Base-by-base conservation (phyloP, 495 filamentous ascomycete species). In the Diplogelasinospora grovesii region DNA sequence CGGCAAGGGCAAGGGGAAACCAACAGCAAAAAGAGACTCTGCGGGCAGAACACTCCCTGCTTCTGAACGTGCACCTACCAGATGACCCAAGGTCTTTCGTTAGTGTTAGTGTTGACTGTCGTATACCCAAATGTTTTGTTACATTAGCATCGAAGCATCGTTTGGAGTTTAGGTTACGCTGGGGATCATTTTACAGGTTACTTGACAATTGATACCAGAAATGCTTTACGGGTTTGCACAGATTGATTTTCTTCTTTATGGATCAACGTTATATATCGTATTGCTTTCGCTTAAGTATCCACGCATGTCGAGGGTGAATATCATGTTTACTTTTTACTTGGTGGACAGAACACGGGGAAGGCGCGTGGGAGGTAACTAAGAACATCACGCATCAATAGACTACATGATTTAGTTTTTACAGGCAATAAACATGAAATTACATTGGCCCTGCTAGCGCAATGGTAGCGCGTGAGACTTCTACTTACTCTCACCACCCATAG, bases 1-100 rank as follows among this genome's bases (percentile, higher is more conserved):
- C 21, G 61, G 64, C 9, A 63, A 64, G 33, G 63, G 66, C 7
- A 67, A 70, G 41, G 65, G 63, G 0, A 61, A 61, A 42, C 57
- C 54, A 2, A 53, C 58, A 8, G 52, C 56, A 2, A n/a, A n/a
- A n/a, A 53, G 60, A 38, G 66, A 68, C 37, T 43, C 60, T 5
- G 60, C 55, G 10, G 64, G 66, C 39, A 50, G 66, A 32, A 43
- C 47, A 22, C 56, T 70, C 4, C 66, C 66, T 3, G 52, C 57
- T 22, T 50, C 66, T 18, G 66, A 68, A 23, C 56, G 60, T 35
- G 65, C 65, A 23, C 63, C 65, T 19, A 39, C 43, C 1, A 14
- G 35, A 4, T 54, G 33, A 53, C 9, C 32, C 10, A 16, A 16
- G 16, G 3, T 2, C 5, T 32, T 32, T 23, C 15, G 22, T 40